phyloP scores from a whole-genome alignment of 352 stramenopile species.

The Pythium sp. region DNA sequence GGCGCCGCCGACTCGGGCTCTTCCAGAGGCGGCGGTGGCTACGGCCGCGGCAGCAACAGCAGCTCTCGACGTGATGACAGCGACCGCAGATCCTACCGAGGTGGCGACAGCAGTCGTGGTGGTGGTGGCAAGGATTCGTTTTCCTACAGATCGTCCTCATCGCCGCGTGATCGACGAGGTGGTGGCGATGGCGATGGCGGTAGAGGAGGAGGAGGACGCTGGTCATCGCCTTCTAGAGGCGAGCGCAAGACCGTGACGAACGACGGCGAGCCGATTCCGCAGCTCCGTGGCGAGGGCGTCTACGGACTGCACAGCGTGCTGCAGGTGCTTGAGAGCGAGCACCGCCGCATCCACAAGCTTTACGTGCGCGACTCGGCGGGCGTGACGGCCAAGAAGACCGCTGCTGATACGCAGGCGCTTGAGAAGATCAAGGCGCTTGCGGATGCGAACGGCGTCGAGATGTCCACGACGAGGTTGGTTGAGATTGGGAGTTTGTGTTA shows the following conservation, averaged over 20 bases:
- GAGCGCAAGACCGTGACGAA: slow-evolving; percentile 20
- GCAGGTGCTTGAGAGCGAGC: slow-evolving; percentile 58
- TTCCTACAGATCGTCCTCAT: not conserved
- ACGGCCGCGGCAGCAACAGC: not conserved
- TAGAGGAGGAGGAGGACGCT: not conserved
- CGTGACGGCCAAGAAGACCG: slow-evolving; percentile 31
- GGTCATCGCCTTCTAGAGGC: not conserved
- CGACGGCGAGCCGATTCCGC: slow-evolving; percentile 41
- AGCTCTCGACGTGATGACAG: not conserved
- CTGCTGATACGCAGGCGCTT: slow-evolving; percentile 30
- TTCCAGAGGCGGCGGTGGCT: not conserved
- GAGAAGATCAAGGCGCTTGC: slow-evolving; percentile 53
- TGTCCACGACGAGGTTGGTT: slow-evolving; percentile 28
- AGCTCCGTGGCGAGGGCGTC: slow-evolving; percentile 51
- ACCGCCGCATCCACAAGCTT: slow-evolving; percentile 43
- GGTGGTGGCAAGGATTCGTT: not conserved
- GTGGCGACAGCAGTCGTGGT: not conserved
- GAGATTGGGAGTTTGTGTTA: slow-evolving; percentile 2
- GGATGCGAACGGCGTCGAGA: slow-evolving; percentile 21
- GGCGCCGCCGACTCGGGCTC: not conserved
- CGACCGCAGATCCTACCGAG: not conserved
- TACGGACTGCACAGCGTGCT: slow-evolving; percentile 74
- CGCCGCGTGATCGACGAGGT: not conserved
- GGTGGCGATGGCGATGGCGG: not conserved
- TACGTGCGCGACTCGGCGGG: slow-evolving; percentile 41